phyloP scores from a whole-genome alignment of 2,329 filamentous ascomycete species.

The Beauveria varroae region DNA sequence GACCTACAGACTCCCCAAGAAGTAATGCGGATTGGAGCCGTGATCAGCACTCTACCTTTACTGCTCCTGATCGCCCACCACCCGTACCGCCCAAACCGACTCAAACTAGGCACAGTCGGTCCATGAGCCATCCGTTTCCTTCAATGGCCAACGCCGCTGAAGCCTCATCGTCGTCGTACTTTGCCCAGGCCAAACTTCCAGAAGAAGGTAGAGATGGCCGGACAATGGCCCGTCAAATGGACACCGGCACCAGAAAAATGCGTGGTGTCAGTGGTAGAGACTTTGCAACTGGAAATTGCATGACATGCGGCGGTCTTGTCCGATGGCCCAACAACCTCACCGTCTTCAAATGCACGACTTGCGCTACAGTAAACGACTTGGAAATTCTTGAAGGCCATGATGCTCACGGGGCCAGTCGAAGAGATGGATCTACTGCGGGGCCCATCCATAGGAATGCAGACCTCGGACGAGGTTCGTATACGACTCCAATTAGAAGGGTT shows the following conservation, averaged over 20 bases:
- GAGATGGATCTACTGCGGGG: conserved; percentile 16
- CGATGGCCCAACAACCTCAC: conserved; percentile 68
- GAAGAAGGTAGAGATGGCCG: conserved; percentile 37
- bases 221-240: conserved; percentile 19
- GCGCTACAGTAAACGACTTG: conserved; percentile 78
- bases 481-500: background rate
- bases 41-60: background rate
- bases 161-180: conserved; percentile 14
- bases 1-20: background rate
- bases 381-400: conserved; percentile 19
- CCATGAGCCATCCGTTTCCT: conserved; percentile 74
- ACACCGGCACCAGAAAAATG: conserved; percentile 20
- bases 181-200: conserved; percentile 24
- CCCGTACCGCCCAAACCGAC: background rate
- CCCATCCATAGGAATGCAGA: background rate
- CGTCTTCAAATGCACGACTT: conserved; percentile 76
- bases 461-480: conserved; percentile 8
- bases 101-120: conserved; percentile 37
- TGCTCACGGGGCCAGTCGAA: conserved; percentile 15
- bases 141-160: conserved; percentile 51
- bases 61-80: background rate
- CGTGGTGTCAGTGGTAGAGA: conserved; percentile 38
- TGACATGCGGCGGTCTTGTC: conserved; percentile 76
- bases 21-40: background rate
- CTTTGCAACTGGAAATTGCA: conserved; percentile 65